A percentile compares a stretch with the other conserved stretches of the same genome.
phyloP scores from a whole-genome alignment of 371 early-diverging fungal species.

The Coemansia sp. region DNA sequence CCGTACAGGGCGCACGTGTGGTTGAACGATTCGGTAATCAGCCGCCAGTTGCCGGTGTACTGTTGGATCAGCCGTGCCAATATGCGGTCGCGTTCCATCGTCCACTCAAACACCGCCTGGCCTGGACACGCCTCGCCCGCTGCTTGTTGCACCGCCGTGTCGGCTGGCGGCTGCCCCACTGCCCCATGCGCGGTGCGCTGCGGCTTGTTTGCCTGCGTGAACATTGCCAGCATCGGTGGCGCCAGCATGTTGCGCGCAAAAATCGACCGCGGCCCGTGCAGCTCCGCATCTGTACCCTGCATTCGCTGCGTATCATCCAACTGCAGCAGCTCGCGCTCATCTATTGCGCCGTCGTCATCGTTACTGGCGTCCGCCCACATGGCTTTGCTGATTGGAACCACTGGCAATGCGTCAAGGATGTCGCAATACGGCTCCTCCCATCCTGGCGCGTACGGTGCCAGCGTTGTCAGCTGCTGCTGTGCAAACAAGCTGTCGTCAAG shows the following conservation, averaged over 20 bases:
- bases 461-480: constrained; percentile 22
- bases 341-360: constrained; percentile 5
- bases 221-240: constrained; percentile 42
- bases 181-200: constrained; percentile 26
- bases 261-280: constrained; percentile 20
- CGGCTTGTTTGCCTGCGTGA: constrained; percentile 40
- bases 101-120: constrained; percentile 45
- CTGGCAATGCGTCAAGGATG: constrained; percentile 40
- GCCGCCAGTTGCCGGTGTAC: constrained; percentile 44
- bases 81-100: constrained; percentile 35
- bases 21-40: constrained; percentile 43
- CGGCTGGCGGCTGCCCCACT: constrained; percentile 31
- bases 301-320: constrained; percentile 6
- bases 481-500: constrained; percentile 35
- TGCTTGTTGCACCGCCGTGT: constrained; percentile 33
- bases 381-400: constrained; percentile 41
- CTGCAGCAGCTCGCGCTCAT: constrained; percentile 17
- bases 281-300: constrained; percentile 18
- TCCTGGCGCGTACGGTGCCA: constrained; percentile 27
- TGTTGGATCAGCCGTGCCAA: constrained; percentile 42
- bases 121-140: constrained; percentile 42
- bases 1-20: constrained; percentile 34
- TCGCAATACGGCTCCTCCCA: constrained; percentile 45
- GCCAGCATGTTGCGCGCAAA: constrained; percentile 44
- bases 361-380: constrained; percentile 39